Conservation (phyloP, 176 grass and related monocot genomes). For the Phragmites australis region DNA sequence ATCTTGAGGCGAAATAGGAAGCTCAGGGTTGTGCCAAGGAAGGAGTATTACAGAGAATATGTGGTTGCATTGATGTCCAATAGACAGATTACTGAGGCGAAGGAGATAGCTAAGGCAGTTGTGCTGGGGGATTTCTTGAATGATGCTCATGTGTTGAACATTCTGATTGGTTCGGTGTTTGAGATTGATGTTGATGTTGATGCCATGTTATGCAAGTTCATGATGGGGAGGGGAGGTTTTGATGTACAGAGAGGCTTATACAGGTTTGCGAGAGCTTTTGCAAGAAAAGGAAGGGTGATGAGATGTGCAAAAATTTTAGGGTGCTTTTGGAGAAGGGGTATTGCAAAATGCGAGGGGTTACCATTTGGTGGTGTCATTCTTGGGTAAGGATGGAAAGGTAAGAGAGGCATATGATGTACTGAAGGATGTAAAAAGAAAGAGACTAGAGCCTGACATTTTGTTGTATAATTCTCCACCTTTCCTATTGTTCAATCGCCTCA, state of each 20-base stretch:
- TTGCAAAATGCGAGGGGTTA: conserved; percentile 52
- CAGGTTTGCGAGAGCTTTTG: conserved; percentile 65
- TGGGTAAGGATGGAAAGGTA: conserved; percentile 78
- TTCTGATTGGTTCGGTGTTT: conserved; percentile 59
- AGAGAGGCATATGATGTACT: conserved; percentile 90
- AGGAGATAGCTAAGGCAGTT: conserved; percentile 75
- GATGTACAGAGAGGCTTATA: conserved; percentile 41
- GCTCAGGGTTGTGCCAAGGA: conserved; percentile 69
- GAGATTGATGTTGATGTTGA: conserved; percentile 62
- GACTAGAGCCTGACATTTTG: conserved; percentile 61
- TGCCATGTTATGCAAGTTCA: conserved; percentile 70
- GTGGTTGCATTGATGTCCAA: conserved; percentile 56
- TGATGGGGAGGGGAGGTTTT: conserved; percentile 63
- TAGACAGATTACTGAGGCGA: conserved; percentile 58
- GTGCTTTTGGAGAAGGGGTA: conserved; percentile 60
- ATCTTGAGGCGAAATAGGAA: conserved; percentile 94
- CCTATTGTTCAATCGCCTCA: no score
- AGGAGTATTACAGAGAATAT: conserved; percentile 64
- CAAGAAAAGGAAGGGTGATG: conserved; percentile 58
- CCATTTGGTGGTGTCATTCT: conserved; percentile 72
- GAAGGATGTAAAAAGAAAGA: conserved; percentile 74
- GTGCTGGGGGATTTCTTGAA: conserved; percentile 72
- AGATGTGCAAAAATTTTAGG: conserved; percentile 65
- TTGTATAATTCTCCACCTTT: conserved; percentile 84
- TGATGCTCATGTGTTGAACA: conserved; percentile 63